A percentile compares a stretch with the other conserved stretches of the same genome.
These are phyloP conservation scores for Colletotrichum liriopes DNA, from an alignment of 2,329 filamentous ascomycete genomes.

Conservation along the genomic window DNA sequence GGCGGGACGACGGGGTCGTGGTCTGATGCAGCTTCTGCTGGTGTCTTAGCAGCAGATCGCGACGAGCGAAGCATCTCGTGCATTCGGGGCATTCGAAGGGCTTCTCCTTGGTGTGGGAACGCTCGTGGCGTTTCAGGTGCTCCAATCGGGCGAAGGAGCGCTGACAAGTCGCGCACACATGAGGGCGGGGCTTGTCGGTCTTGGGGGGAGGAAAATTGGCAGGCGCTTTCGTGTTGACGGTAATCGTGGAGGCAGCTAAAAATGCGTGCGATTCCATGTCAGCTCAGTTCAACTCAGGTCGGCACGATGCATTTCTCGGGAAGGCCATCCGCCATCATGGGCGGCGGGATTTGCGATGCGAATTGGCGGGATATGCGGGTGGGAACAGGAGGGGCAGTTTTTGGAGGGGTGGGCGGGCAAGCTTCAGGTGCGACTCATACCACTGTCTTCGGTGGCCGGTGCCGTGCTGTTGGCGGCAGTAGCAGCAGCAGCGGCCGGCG, in stretches of 20 bases:
- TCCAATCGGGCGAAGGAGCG: conserved; percentile 95
- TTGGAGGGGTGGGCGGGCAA: conserved; percentile 42
- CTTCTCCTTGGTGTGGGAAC: conserved; percentile 99
- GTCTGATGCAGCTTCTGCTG: conserved; percentile 99
- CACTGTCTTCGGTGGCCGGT: conserved; percentile 57
- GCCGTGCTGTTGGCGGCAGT: conserved; percentile 42
- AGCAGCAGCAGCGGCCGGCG: conserved; percentile 49
- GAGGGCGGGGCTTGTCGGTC: conserved; percentile 96
- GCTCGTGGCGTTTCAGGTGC: conserved; percentile 96
- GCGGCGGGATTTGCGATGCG: conserved; percentile 38
- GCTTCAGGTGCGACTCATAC: conserved; percentile 52
- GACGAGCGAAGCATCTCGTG: conserved; percentile 91
- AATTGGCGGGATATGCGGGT: conserved; percentile 32
- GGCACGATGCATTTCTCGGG: background rate
- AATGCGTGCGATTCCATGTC: conserved; percentile 43
- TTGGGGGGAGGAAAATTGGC: conserved; percentile 84
- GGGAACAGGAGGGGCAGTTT: conserved; percentile 51
- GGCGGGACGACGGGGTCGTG: conserved; percentile 87
- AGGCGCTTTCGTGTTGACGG: conserved; percentile 63
- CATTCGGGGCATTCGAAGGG: conserved; percentile 98
- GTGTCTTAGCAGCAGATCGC: conserved; percentile 92
- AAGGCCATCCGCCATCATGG: conserved; percentile 26
- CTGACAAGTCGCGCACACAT: conserved; percentile 92
- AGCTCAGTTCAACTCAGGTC: conserved; percentile 46
- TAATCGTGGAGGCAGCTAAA: conserved; percentile 63